Percentiles rank a stretch among this genome's conserved stretches.
Evolutionary conservation across 805 yeast genomes (phyloP).

Genomic region (Kuraishia hungarica): DNA sequence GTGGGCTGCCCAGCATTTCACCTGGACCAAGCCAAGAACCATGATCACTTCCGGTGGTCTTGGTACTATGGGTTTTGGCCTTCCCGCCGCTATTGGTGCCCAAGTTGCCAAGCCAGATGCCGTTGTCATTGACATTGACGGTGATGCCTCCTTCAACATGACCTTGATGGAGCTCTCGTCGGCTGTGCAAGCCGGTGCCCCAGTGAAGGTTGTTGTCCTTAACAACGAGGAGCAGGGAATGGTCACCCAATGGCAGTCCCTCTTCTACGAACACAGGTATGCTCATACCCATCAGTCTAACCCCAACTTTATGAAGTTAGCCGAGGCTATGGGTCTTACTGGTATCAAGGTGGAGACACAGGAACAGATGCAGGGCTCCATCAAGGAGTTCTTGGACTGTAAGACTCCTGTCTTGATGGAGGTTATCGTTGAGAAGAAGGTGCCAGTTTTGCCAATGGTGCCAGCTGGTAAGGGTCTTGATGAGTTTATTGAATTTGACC

Average conservation of each 20-base stretch:
- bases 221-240: constrained; percentile 99
- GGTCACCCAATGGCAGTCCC: constrained; percentile 99
- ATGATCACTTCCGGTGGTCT: constrained; percentile 98
- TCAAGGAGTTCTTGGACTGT: constrained; percentile 62
- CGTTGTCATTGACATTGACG: constrained; percentile 92
- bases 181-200: constrained; percentile 90
- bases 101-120: constrained; percentile 95
- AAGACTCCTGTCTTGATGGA: constrained; percentile 87
- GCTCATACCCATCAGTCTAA: constrained; percentile 96
- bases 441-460: constrained; percentile 97
- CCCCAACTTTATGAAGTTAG: constrained; percentile 88
- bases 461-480: constrained; percentile 93
- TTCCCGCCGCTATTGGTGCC: constrained; percentile 98
- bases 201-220: constrained; percentile 80
- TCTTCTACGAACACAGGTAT: constrained; percentile 94
- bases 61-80: constrained; percentile 98
- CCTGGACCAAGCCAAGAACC: constrained; percentile 88
- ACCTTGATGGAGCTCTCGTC: constrained; percentile 87
- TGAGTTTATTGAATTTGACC: constrained; percentile 84
- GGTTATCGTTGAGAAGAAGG: constrained; percentile 85
- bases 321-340: constrained; percentile 88
- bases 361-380: constrained; percentile 49
- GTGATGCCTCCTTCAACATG: constrained; percentile 99
- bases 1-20: constrained; percentile 99
- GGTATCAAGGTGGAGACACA: constrained; percentile 70